Percentiles rank a stretch among this genome's conserved stretches.
Evolutionary conservation across 768 basidiomycete genomes (phyloP).

Genomic region (Termitomyces heimii): DNA sequence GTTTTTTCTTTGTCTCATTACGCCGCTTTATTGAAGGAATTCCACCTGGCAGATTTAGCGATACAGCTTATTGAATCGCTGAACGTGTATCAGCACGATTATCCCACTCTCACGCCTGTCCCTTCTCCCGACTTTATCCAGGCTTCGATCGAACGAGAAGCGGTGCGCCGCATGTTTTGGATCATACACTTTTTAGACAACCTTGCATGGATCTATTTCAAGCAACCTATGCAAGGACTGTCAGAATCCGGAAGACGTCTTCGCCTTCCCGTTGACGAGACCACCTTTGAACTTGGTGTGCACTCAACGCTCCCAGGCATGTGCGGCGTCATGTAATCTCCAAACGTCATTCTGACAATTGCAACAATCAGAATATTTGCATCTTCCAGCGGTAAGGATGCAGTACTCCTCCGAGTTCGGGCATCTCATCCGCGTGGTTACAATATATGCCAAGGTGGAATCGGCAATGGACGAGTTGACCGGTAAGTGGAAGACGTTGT

Average conservation of each 20-base stretch:
- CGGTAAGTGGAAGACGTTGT: conserved; percentile 29
- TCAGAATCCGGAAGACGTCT: conserved; percentile 46
- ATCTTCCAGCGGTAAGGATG: conserved; percentile 53
- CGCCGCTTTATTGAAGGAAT: conserved; percentile 18
- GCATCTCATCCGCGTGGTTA: conserved; percentile 64
- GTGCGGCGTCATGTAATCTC: conserved; percentile 14
- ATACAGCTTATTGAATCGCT: conserved; percentile 63
- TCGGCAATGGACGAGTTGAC: conserved; percentile 43
- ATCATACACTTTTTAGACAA: conserved; percentile 60
- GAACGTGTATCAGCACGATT: conserved; percentile 58
- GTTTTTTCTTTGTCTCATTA: conserved; percentile 13
- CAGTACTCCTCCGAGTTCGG: conserved; percentile 69
- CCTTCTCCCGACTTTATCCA: conserved; percentile 57
- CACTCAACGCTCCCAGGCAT: conserved; percentile 49
- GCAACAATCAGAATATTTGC: conserved; percentile 55
- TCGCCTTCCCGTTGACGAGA: conserved; percentile 75
- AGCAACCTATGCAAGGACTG: conserved; percentile 32
- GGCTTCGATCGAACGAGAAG: conserved; percentile 66
- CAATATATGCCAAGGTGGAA: conserved; percentile 60
- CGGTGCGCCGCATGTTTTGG: conserved; percentile 80
- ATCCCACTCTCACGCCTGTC: conserved; percentile 51
- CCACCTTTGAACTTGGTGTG: conserved; percentile 70
- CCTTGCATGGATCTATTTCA: conserved; percentile 39
- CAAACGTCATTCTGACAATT: conserved; percentile 6
- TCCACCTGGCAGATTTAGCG: conserved; percentile 43